phyloP scores from a whole-genome alignment of 768 basidiomycete species.

The Royoungia palumana region DNA sequence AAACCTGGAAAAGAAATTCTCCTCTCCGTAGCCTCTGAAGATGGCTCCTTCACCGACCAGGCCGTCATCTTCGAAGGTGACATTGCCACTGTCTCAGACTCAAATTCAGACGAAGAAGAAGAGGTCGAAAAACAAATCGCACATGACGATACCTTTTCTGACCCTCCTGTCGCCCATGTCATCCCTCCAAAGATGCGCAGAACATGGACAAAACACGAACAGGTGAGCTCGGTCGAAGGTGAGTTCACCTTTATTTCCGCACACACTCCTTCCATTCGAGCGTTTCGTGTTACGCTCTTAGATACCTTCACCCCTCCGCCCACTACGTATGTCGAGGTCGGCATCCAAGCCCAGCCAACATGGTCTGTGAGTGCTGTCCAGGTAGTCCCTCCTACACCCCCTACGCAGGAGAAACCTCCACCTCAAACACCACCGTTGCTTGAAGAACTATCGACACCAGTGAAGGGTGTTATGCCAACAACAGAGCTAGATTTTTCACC shows the following conservation, averaged over 20 bases:
- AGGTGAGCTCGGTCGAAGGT: slow-evolving; percentile 39
- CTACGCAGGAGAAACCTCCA: slow-evolving; percentile 10
- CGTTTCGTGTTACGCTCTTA: slow-evolving; percentile 28
- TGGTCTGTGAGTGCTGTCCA: slow-evolving; percentile 40
- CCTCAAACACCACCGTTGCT: slow-evolving; percentile 4
- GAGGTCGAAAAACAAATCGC: slow-evolving; percentile 41
- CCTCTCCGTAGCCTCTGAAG: slow-evolving; percentile 51
- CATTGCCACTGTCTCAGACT: slow-evolving; percentile 25
- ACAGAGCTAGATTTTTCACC: slow-evolving; percentile 7
- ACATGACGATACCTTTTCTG: slow-evolving; percentile 40
- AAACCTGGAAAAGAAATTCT: slow-evolving; percentile 70
- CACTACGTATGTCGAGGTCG: slow-evolving; percentile 38
- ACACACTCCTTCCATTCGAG: slow-evolving; percentile 17
- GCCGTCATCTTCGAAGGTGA: slow-evolving; percentile 59
- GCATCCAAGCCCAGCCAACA: slow-evolving; percentile 41
- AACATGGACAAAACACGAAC: slow-evolving; percentile 52
- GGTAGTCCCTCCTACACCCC: slow-evolving; percentile 21
- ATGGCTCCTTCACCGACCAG: slow-evolving; percentile 53
- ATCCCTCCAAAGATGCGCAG: slow-evolving; percentile 66
- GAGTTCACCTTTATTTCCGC: slow-evolving; percentile 24
- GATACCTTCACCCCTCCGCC: slow-evolving; percentile 24
- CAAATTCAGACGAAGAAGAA: slow-evolving; percentile 36
- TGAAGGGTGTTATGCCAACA: slow-evolving; percentile 9
- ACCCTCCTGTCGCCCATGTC: slow-evolving; percentile 32
- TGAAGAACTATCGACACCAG: slow-evolving; percentile 8